These are phyloP conservation scores for Phialemoniopsis sp. DNA, from an alignment of 2,329 filamentous ascomycete genomes.

Conservation along the genomic window DNA sequence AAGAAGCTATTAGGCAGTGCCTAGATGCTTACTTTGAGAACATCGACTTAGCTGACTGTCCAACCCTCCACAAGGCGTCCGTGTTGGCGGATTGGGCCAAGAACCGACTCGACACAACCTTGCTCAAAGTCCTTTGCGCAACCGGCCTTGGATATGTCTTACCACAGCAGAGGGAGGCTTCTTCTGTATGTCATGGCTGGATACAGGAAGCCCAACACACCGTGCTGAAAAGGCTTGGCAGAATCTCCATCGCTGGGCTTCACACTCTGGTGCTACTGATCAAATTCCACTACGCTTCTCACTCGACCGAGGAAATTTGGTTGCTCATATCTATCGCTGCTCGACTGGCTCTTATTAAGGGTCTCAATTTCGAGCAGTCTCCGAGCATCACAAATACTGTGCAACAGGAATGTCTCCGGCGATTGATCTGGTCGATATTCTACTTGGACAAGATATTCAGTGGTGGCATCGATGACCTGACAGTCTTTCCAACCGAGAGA, in stretches of 20 bases:
- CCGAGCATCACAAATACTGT: constrained; percentile 7
- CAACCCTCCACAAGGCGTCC: constrained; percentile 14
- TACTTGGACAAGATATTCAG: constrained; percentile 15
- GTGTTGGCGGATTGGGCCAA: constrained; percentile 17
- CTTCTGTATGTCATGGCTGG: no score
- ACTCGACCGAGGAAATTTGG: no score
- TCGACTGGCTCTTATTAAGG: no score
- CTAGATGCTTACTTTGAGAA: constrained; percentile 18
- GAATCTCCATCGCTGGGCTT: no score
- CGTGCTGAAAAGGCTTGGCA: no score
- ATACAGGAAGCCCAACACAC: no score
- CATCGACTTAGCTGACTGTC: constrained; percentile 9
- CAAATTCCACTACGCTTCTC: no score
- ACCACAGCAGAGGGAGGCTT: no score
- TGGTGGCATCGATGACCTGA: constrained; percentile 20
- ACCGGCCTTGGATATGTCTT: neutral
- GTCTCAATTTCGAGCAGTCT: no score
- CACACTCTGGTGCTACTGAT: no score
- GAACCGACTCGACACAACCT: constrained; percentile 9
- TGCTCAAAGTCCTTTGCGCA: constrained; percentile 15
- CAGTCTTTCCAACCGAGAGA: constrained; percentile 13
- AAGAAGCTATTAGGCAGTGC: neutral
- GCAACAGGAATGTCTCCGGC: constrained; percentile 15
- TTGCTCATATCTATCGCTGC: no score
- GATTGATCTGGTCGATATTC: constrained; percentile 20